Conservation (phyloP, 208 protist species). For the Phytomonas sp. region DNA sequence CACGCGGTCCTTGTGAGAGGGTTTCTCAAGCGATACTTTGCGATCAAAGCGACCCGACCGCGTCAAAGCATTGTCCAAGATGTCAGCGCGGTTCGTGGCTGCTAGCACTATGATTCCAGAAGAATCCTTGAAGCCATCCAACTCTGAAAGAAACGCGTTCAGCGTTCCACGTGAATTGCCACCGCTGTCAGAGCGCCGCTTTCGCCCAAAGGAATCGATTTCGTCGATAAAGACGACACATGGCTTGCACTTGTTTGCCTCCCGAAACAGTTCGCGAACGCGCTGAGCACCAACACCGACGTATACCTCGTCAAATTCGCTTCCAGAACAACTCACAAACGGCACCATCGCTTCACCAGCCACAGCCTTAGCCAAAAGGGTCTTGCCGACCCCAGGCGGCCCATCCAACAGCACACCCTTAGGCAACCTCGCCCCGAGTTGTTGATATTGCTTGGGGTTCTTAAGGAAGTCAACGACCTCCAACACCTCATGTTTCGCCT, state of each 20-base stretch:
- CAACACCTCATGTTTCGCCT: slow-evolving; percentile 81
- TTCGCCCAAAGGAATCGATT: slow-evolving; percentile 93
- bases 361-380: slow-evolving; percentile 79
- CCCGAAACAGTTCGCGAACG: slow-evolving; percentile 90
- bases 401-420: slow-evolving; percentile 95
- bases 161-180: slow-evolving; percentile 87
- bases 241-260: slow-evolving; percentile 89
- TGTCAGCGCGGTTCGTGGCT: slow-evolving; percentile 95
- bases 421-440: slow-evolving; percentile 91
- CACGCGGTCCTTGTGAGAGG: slow-evolving; percentile 91
- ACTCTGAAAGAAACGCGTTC: slow-evolving; percentile 97
- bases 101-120: slow-evolving; percentile 96
- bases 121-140: slow-evolving; percentile 95
- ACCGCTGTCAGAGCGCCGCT: slow-evolving; percentile 48
- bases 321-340: slow-evolving; percentile 92
- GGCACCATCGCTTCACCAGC: slow-evolving; percentile 88
- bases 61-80: slow-evolving; percentile 95
- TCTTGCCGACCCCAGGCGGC: slow-evolving; percentile 95
- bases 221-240: slow-evolving; percentile 98
- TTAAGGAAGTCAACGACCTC: slow-evolving; percentile 95
- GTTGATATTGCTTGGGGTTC: slow-evolving; percentile 88
- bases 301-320: slow-evolving; percentile 96
- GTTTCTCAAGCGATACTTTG: slow-evolving; percentile 89
- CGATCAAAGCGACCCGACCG: slow-evolving; percentile 93
- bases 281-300: slow-evolving; percentile 94